phyloP scores from a whole-genome alignment of 495 filamentous ascomycete species.

The Trypethelium eluteriae region DNA sequence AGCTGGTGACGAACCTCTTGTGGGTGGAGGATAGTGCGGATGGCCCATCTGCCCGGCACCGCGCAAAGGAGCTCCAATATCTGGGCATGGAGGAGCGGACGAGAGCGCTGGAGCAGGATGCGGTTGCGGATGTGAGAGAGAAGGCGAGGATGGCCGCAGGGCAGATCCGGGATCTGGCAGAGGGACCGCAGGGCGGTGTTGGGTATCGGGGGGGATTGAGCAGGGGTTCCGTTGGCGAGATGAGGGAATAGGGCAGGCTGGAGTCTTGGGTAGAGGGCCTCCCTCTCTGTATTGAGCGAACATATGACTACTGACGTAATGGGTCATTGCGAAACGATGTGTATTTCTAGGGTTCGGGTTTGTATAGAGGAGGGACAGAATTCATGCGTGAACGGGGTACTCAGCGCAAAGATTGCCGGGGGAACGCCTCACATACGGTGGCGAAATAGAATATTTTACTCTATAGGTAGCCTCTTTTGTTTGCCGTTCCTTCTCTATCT shows the following conservation, averaged over 20 bases:
- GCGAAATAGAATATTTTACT: too few species aligned
- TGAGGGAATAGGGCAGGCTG: neutral
- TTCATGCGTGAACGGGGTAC: too few species aligned
- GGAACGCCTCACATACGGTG: too few species aligned
- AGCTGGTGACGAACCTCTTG: constrained; percentile 74
- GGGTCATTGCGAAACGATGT: too few species aligned
- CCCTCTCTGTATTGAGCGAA: too few species aligned
- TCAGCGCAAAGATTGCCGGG: too few species aligned
- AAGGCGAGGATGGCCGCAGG: constrained; percentile 69
- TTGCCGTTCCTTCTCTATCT: too few species aligned
- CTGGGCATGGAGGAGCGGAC: constrained; percentile 62
- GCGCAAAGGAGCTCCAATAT: constrained; percentile 58
- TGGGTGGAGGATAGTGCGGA: constrained; percentile 70
- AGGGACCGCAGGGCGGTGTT: neutral
- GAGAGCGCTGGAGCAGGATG: constrained; percentile 57
- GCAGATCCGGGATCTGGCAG: constrained; percentile 45
- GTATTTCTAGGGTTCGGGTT: too few species aligned
- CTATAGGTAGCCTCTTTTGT: too few species aligned
- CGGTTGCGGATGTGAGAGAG: constrained; percentile 76
- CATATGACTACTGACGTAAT: neutral
- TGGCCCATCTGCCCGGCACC: constrained; percentile 48
- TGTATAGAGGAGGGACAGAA: too few species aligned
- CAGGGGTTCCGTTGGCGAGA: neutral
- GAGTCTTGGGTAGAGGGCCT: neutral
- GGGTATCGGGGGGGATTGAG: neutral